phyloP scores from a whole-genome alignment of 345 rosid genomes.

The Boechera stricta region DNA sequence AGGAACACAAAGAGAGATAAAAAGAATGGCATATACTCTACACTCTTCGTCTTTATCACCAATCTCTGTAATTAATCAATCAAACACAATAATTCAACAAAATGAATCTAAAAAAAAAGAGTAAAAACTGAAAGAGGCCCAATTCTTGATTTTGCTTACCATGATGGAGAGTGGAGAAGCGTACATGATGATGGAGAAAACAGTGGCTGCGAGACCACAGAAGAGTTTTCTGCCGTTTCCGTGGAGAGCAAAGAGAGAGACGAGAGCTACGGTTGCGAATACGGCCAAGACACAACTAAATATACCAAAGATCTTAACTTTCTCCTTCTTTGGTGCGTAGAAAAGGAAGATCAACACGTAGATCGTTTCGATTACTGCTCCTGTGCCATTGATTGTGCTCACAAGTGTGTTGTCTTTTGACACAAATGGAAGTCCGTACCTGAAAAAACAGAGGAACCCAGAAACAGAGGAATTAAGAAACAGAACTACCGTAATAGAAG shows the following conservation, averaged over 20 bases:
- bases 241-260: slow-evolving; percentile 74
- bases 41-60: slow-evolving; percentile 91
- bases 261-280: slow-evolving; percentile 65
- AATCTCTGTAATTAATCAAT: slow-evolving; percentile 57
- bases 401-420: slow-evolving; percentile 81
- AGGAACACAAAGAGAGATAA: slow-evolving; percentile 87
- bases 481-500: not conserved
- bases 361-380: slow-evolving; percentile 66
- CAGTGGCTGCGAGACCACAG: slow-evolving; percentile 78
- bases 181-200: slow-evolving; percentile 96
- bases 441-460: slow-evolving; percentile 35
- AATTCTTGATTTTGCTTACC: slow-evolving; percentile 53
- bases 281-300: slow-evolving; percentile 54
- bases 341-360: slow-evolving; percentile 72
- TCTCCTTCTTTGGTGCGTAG: slow-evolving; percentile 78
- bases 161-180: slow-evolving; percentile 93
- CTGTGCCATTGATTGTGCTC: slow-evolving; percentile 83
- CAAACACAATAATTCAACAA: slow-evolving; percentile 11
- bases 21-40: slow-evolving; percentile 98
- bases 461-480: not conserved
- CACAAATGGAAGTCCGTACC: slow-evolving; percentile 96
- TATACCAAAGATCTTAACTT: slow-evolving; percentile 69
- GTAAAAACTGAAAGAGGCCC: not conserved
- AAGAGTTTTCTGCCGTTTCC: slow-evolving; percentile 73
- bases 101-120: not conserved